Conservation (phyloP, 75 land plant species). For the Pinus tabuliformis region DNA sequence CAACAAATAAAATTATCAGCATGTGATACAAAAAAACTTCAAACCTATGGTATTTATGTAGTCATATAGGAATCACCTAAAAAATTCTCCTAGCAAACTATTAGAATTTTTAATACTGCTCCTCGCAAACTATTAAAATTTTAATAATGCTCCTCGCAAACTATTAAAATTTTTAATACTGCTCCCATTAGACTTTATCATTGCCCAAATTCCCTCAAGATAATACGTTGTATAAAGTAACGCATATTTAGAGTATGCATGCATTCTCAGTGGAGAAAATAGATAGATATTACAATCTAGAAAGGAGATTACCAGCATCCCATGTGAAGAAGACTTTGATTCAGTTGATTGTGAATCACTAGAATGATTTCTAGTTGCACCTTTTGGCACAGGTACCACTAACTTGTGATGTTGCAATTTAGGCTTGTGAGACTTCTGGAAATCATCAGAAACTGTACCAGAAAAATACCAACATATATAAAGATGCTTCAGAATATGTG, state of each 20-base stretch:
- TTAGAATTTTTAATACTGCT: neutral
- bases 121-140: neutral
- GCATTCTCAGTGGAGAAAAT: neutral
- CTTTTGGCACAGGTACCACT: conserved; percentile 26
- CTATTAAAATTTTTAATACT: neutral
- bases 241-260: neutral
- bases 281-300: conserved; percentile 4
- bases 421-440: conserved; percentile 44
- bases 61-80: neutral
- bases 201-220: neutral
- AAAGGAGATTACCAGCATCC: conserved; percentile 18
- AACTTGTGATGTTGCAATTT: conserved; percentile 41
- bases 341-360: conserved; percentile 54
- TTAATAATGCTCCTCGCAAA: neutral
- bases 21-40: too few relatives aligned
- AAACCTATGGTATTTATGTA: too few relatives aligned
- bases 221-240: neutral
- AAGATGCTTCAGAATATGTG: neutral
- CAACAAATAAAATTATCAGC: too few relatives aligned
- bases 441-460: conserved; percentile 18
- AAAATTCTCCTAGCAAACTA: neutral
- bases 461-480: conserved; percentile 24
- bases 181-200: neutral
- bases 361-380: conserved; percentile 27
- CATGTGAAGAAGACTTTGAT: conserved; percentile 31